Evolutionary conservation across 805 yeast genomes (phyloP), one percentile per base, ranked within the genome.

Genomic region (Yarrowia hollandica): DNA sequence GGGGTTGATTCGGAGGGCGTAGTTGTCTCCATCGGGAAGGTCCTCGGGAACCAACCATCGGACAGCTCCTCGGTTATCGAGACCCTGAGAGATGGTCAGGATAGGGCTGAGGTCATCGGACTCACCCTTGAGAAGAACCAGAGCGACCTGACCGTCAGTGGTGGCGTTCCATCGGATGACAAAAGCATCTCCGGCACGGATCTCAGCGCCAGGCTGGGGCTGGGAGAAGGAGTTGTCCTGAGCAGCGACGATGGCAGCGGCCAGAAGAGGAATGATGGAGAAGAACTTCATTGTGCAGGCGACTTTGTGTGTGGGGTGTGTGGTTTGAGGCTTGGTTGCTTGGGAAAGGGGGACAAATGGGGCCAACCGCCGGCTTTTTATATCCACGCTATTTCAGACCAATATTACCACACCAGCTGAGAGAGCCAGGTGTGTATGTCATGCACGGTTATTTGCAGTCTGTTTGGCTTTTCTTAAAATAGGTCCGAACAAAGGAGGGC

Each of bases 11-110:
- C 67, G 68, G 39, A 74, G 61, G 25, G 73, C 70, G 66, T 74
- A 74, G 59, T 66, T 59, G 46, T 46, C 31, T 35, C 74, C 76
- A 33, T 68, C 58, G 39, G 61, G 23, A 28, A 73, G 31, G 35
- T 63, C 59, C 54, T 59, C 46, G 41, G 76, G 77, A 34, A 74
- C 67, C 30, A 63, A 61, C 77, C 77, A 74, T 50, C 65, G 62
- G 55, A 70, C 74, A 39, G 69, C 66, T 60, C 76, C 77, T 54
- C 67, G 67, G 71, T 74, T 74, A 55, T 67, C 60, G 52, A 72
- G 60, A 56, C 64, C 56, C 61, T 66, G 57, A 59, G 71, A 70
- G 63, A 74, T 71, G 60, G 73, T 68, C 60, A 72, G 61, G 15
- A 70, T 74, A 16, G 69, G 63, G 28, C 61, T 44, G 60, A 74